Percentiles rank a stretch among this genome's conserved stretches.
Conservation (phyloP, 306 rosid species). For the Arachis hypogaea region DNA sequence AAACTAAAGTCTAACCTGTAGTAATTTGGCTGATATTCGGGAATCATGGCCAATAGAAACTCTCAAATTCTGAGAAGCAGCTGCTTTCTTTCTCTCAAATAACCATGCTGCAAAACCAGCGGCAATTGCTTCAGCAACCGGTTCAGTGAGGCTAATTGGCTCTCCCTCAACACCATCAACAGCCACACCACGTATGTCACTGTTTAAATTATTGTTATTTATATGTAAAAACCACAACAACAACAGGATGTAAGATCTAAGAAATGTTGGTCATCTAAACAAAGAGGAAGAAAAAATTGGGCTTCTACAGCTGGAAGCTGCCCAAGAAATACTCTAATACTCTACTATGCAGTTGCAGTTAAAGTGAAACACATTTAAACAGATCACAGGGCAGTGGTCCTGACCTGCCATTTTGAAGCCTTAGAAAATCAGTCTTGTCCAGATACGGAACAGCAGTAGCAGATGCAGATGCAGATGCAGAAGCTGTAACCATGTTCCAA, state of each 20-base stretch:
- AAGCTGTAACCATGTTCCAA: conserved; percentile 63
- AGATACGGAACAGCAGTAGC: conserved; percentile 56
- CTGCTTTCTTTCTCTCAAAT: conserved; percentile 72
- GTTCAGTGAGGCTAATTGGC: conserved; percentile 78
- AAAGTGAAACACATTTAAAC: conserved; percentile 14
- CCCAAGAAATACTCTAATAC: conserved; percentile 2
- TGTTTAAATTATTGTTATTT: conserved; percentile 45
- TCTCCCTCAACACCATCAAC: conserved; percentile 91
- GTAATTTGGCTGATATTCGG: conserved; percentile 74
- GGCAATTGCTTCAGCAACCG: conserved; percentile 89
- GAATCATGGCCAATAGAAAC: conserved; percentile 94
- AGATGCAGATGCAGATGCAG: conserved; percentile 69
- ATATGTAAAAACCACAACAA: conserved; percentile 38
- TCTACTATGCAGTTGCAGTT: not conserved
- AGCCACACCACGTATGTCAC: conserved; percentile 97
- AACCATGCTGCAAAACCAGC: conserved; percentile 95
- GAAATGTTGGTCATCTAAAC: conserved; percentile 4
- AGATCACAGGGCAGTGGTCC: conserved; percentile 7
- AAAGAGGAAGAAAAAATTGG: conserved; percentile 22
- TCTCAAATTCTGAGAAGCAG: conserved; percentile 58
- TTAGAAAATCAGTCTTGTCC: conserved; percentile 68
- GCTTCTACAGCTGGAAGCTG: conserved; percentile 21
- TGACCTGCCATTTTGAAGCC: conserved; percentile 97
- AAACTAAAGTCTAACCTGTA: conserved; percentile 58
- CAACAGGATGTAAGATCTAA: conserved; percentile 19